Conservation (phyloP, 495 filamentous ascomycete species). For the Geopyxis carbonaria region DNA sequence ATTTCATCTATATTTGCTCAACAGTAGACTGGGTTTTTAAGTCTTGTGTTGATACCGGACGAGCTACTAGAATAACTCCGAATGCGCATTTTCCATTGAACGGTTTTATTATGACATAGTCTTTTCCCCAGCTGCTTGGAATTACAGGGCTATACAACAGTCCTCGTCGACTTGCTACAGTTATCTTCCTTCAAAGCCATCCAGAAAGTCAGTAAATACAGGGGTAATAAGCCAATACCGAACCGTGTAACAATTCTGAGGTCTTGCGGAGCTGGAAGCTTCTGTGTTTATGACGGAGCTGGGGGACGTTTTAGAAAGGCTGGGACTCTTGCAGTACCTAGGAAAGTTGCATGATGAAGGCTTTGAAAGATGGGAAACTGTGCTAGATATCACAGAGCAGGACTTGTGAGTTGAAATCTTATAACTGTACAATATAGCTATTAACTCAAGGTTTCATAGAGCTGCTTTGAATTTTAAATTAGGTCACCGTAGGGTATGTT, state of each 20-base stretch:
- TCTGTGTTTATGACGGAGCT: conserved; percentile 41
- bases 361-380: conserved; percentile 66
- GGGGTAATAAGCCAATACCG: background rate
- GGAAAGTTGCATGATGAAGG: conserved; percentile 52
- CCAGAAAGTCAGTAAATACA: background rate
- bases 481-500: conserved; percentile 55
- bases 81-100: background rate
- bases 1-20: background rate
- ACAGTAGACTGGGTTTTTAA: background rate
- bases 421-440: conserved; percentile 7
- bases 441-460: conserved; percentile 29
- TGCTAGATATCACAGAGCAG: conserved; percentile 62
- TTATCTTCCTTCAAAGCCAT: background rate
- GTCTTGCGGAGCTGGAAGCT: conserved; percentile 6
- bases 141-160: background rate
- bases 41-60: background rate
- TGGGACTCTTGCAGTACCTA: conserved; percentile 58
- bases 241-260: conserved; percentile 1
- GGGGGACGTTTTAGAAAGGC: conserved; percentile 43
- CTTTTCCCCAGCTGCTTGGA: background rate
- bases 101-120: conserved; percentile 2
- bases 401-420: conserved; percentile 42
- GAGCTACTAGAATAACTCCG: no score
- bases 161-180: background rate
- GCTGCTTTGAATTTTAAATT: conserved; percentile 55